Conservation (phyloP, 2,329 filamentous ascomycete genomes). For the Myrmaecium sp. region DNA sequence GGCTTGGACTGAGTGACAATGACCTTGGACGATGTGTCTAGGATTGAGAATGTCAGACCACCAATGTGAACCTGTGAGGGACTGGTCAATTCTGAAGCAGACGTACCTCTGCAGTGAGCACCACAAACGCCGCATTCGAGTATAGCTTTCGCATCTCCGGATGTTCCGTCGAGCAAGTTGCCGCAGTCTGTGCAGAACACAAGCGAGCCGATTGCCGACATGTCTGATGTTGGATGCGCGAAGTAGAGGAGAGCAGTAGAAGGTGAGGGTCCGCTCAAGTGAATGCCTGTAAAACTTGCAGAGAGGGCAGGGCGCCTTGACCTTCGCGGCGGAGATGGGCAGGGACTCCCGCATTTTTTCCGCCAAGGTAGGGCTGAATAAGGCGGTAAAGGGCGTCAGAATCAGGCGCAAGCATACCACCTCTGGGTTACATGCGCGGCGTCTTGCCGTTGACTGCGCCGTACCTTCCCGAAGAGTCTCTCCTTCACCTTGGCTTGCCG, state of each 20-base stretch:
- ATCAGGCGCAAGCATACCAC: too few species aligned
- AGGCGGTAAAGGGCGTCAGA: too few species aligned
- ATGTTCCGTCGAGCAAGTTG: conserved; percentile 69
- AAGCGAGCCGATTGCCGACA: conserved; percentile 80
- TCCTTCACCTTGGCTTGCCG: too few species aligned
- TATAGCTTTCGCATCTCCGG: conserved; percentile 57
- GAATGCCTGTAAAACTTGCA: conserved; percentile 1
- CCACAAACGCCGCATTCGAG: conserved; percentile 77
- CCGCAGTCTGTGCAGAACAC: conserved; percentile 90
- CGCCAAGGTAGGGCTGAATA: conserved; percentile 3
- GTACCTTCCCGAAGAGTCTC: too few species aligned
- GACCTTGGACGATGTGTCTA: conserved; percentile 59
- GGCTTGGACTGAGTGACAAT: conserved; percentile 75
- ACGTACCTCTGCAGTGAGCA: conserved; percentile 61
- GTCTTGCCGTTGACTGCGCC: too few species aligned
- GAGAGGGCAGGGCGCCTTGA: too few species aligned
- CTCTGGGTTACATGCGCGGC: too few species aligned
- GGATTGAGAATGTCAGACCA: background rate
- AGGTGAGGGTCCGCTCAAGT: conserved; percentile 2
- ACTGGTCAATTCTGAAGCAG: background rate
- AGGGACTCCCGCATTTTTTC: conserved; percentile 4
- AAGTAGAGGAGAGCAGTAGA: background rate
- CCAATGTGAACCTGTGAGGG: conserved; percentile 1
- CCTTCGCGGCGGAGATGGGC: conserved; percentile 1
- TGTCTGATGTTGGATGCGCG: conserved; percentile 19